These are phyloP conservation scores for Aureobasidium uvarum DNA, from an alignment of 2,329 filamentous ascomycete genomes.

Conservation along the genomic window DNA sequence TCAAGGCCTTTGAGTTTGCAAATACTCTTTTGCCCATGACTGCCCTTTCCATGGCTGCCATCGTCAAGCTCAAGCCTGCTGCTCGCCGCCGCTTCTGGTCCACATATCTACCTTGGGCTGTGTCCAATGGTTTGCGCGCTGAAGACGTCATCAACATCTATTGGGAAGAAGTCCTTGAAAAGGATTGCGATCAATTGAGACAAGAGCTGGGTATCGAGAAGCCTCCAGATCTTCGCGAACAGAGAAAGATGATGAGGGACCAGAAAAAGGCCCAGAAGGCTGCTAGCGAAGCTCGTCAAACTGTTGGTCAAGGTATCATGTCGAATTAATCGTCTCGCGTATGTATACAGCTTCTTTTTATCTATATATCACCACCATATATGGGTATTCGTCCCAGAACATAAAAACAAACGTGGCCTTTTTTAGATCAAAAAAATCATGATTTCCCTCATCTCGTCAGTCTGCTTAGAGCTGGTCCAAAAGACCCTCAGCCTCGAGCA, in stretches of 20 bases:
- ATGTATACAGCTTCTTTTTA: slow-evolving; percentile 20
- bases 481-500: slow-evolving; percentile 86
- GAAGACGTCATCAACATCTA: slow-evolving; percentile 92
- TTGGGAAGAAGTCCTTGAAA: slow-evolving; percentile 92
- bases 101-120: slow-evolving; percentile 85
- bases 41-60: slow-evolving; percentile 75
- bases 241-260: slow-evolving; percentile 67
- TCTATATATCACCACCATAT: slow-evolving; percentile 19
- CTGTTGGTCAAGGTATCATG: slow-evolving; percentile 27
- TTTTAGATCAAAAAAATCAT: neutral
- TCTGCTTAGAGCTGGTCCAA: slow-evolving; percentile 62
- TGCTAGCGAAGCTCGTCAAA: slow-evolving; percentile 32
- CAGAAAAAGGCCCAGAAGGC: slow-evolving; percentile 66
- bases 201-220: slow-evolving; percentile 76
- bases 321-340: slow-evolving; percentile 12
- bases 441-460: neutral
- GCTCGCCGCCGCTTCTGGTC: slow-evolving; percentile 66
- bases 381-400: slow-evolving; percentile 1
- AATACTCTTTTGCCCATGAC: slow-evolving; percentile 97
- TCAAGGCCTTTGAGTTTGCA: slow-evolving; percentile 96
- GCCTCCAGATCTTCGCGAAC: slow-evolving; percentile 79
- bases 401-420: neutral
- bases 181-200: slow-evolving; percentile 74
- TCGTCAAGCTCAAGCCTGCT: slow-evolving; percentile 60
- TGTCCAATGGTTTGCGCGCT: slow-evolving; percentile 72